Base-by-base conservation (phyloP, 768 basidiomycete species). In the Dacryopinax spathularia region DNA sequence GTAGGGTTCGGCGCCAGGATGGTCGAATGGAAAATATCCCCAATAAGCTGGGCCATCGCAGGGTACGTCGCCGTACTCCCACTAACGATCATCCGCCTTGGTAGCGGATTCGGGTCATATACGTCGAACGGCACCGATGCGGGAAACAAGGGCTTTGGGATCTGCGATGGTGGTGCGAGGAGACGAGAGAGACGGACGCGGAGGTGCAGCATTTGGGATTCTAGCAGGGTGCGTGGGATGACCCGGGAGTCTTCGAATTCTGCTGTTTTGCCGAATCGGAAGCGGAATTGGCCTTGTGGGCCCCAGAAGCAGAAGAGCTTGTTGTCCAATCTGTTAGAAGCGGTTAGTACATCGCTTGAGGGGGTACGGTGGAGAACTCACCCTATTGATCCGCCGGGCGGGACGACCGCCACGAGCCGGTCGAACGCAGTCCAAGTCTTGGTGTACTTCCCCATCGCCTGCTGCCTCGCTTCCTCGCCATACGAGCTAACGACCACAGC, bases 401-500 rank as follows among this genome's bases (percentile, higher is more conserved):
- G 89, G 0, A 92, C 89, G 65, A 92, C 89, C 3, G 88, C 87
- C 18, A 92, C 87, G 5, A 93, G 80, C 10, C 90, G 83, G 71
- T 91, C 89, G 69, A 93, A 91, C 1, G 89, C 89, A 70, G 88
- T 89, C 90, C 91, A 92, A 67, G 87, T 89, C 74, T 92, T 92
- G 27, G 89, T 91, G 71, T 92, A 92, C 87, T 90, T 88, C 68
- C 91, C 89, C 48, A 56, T 56, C 3, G 48, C 48, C 29, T 56
- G 48, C 29, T 56, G 48, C 9, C 48, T 22, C 48, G 48, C 48
- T 56, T 56, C 48, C 48, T 56, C 48, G 22, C 48, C 48, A 56
- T 56, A 56, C 25, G 48, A 56, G 48, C 48, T 56, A 29, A 56
- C 48, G 22, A 56, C 48, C 48, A 56, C 48, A 4, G 25, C 48